Evolutionary conservation across 1,139 yeast species (phyloP), one percentile per base, ranked within the genome.

Genomic region (Scheffersomyces insectosa): DNA sequence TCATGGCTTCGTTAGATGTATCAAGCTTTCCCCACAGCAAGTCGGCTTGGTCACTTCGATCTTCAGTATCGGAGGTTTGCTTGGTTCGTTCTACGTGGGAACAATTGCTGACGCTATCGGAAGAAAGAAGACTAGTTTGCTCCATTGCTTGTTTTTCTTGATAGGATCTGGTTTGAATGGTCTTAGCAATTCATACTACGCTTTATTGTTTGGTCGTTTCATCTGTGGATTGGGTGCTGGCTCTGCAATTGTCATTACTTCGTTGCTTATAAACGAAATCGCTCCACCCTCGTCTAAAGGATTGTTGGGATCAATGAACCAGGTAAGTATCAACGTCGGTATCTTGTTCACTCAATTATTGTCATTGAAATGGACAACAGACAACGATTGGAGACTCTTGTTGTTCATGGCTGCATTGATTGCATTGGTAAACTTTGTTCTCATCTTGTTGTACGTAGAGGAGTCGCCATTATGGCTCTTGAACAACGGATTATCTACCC

Each of bases 381-480:
- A 77, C 40, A 68, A 72, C 37, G 70, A 77, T 34, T 93, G 98
- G 98, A 74, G 97, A 51, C 67, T 63, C 45, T 72, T 93, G 23
- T 66, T 93, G 40, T 65, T 79, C 15, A 65, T 75, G 40, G 96
- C 90, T 0, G 72, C 79, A 1, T 49, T 74, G 0, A 52, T 88
- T 27, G 88, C 88, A 1, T 42, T 71, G 0, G 42, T 57, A 4
- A 81, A 84, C 54, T 66, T 82, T 3, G 43, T 76, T 0, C 58
- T 77, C 11, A 65, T 69, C 7, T 43, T 77, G 28, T 52, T 74
- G 2, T 66, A 70, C 37, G 72, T 82, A n/a, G 80, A 77, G 20
- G 97, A 91, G 61, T 83, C 95, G 1, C 97, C 98, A 3, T 79
- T 84, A 60, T 91, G 97, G 97, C 69, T 88, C 29, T 64, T 70